A percentile compares a stretch with the other conserved stretches of the same genome.
phyloP scores from a whole-genome alignment of 768 basidiomycete species.

The Coprinopsis cinerea region DNA sequence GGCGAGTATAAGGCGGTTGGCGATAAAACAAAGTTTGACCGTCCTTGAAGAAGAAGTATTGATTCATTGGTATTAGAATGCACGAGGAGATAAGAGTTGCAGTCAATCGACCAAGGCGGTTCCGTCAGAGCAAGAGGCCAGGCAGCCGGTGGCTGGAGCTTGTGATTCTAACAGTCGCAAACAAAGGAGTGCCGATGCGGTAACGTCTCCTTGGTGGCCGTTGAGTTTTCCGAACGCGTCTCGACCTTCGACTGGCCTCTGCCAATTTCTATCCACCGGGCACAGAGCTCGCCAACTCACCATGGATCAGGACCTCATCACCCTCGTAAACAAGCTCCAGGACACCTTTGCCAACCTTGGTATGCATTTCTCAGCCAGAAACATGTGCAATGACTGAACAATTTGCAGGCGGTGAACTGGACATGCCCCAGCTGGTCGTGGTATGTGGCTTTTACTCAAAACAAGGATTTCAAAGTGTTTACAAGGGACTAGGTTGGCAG shows the following conservation, averaged over 20 bases:
- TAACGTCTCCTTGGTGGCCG: slow-evolving; percentile 10
- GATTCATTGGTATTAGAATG: not conserved
- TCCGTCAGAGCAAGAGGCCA: not conserved
- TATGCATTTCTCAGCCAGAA: too few relatives aligned
- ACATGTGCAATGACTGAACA: slow-evolving; percentile 1
- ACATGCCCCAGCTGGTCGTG: slow-evolving; percentile 89
- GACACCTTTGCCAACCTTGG: slow-evolving; percentile 88
- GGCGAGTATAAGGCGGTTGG: not conserved
- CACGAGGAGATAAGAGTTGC: not conserved
- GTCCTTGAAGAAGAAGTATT: not conserved
- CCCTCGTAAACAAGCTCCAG: slow-evolving; percentile 92
- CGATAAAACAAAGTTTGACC: not conserved
- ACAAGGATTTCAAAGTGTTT: slow-evolving; percentile 4
- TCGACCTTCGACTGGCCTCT: slow-evolving; percentile 6
- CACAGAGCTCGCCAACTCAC: slow-evolving; percentile 4
- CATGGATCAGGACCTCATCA: slow-evolving; percentile 95
- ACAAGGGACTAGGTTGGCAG: slow-evolving; percentile 71
- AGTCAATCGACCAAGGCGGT: not conserved
- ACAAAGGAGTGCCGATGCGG: slow-evolving; percentile 13
- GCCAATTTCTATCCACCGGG: not conserved
- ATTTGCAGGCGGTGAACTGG: slow-evolving; percentile 72
- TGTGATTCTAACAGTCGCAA: slow-evolving; percentile 14
- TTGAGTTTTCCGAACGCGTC: slow-evolving; percentile 13
- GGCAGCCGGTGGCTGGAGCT: not conserved
- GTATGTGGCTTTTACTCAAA: slow-evolving; percentile 54